phyloP scores from a whole-genome alignment of 1,139 yeast species.

The Williopsis jadinii region DNA sequence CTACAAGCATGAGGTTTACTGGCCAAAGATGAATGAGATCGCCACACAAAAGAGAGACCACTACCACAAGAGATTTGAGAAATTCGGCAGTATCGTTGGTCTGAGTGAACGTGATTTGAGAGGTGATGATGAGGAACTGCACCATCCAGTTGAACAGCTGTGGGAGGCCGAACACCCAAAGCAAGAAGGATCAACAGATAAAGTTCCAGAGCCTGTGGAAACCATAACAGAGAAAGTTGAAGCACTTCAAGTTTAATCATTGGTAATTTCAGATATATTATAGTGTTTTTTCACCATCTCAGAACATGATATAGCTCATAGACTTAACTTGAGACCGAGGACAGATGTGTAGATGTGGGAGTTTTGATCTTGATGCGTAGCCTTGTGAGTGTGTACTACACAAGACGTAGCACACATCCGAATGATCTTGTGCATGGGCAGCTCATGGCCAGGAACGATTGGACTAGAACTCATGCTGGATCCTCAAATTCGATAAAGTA shows the following conservation, averaged over 20 bases:
- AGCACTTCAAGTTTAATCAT: conserved; percentile 2
- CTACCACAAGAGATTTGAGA: conserved; percentile 56
- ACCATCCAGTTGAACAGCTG: conserved; percentile 7
- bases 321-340: no score
- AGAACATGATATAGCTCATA: no score
- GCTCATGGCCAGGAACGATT: no score
- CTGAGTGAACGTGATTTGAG: conserved; percentile 77
- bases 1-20: conserved; percentile 71
- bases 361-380: no score
- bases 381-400: no score
- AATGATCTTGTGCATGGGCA: no score
- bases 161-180: conserved; percentile 1
- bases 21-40: conserved; percentile 63
- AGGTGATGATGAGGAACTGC: conserved; percentile 27
- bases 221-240: conserved; percentile 6
- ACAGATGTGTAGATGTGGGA: no score
- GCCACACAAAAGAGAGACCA: conserved; percentile 47
- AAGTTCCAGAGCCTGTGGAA: conserved; percentile 2
- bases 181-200: background rate
- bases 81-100: conserved; percentile 67
- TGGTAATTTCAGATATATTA: no score
- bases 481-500: no score
- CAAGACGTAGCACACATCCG: no score
- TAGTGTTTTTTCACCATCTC: no score
- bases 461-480: no score